Percentiles rank a stretch among this genome's conserved stretches.
Evolutionary conservation across 495 filamentous ascomycete species (phyloP).

Genomic region (Neurospora sp.): DNA sequence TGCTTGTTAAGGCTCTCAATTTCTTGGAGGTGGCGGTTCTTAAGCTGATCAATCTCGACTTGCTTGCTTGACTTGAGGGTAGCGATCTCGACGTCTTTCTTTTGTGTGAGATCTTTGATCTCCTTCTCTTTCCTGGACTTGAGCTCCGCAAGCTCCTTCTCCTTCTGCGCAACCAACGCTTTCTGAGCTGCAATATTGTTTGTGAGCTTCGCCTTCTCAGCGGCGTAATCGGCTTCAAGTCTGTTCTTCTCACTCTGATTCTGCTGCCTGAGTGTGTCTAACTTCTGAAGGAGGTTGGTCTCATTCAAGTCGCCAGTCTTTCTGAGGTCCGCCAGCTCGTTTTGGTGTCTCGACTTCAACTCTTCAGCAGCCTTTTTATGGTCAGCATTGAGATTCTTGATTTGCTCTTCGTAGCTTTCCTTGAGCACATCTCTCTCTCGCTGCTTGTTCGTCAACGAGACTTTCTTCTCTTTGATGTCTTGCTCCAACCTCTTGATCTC

Average conservation of each 20-base stretch:
- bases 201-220: neutral
- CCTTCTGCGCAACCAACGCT: neutral
- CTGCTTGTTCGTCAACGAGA: neutral
- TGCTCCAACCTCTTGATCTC: conserved; percentile 1
- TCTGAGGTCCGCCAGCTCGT: neutral
- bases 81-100: neutral
- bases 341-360: neutral
- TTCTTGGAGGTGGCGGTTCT: neutral
- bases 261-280: neutral
- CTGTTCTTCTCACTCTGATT: neutral
- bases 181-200: neutral
- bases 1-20: neutral
- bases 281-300: neutral
- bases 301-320: neutral
- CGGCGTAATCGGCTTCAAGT: neutral
- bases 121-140: neutral
- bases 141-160: neutral
- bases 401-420: neutral
- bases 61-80: neutral
- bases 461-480: neutral
- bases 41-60: neutral
- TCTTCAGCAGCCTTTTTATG: neutral
- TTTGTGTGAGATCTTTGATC: neutral
- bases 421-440: neutral
- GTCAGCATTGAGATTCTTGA: neutral